Conservation (phyloP, 257 asterid species). For the Leonotis leonurus region DNA sequence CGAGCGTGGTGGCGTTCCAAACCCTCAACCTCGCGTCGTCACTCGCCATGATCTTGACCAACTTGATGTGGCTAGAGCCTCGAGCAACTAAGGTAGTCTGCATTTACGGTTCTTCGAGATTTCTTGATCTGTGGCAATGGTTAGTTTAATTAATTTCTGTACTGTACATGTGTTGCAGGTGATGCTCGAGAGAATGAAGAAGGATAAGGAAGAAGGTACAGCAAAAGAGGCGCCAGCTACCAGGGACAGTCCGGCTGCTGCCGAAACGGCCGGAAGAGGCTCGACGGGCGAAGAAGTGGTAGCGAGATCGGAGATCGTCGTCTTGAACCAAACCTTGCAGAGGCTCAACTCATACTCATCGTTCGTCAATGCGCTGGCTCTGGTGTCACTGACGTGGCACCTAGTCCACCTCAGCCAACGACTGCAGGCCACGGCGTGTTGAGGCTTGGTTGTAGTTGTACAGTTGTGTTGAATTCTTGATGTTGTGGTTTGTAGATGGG, state of each 20-base stretch:
- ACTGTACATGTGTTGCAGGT: constrained; percentile 27
- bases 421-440: constrained; percentile 11
- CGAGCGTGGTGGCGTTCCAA: constrained; percentile 22
- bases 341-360: constrained; percentile 61
- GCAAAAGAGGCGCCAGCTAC: constrained; percentile 20
- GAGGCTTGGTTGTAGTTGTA: background rate
- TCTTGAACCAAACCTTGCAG: constrained; percentile 29
- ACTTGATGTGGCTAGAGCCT: constrained; percentile 61
- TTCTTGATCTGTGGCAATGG: background rate
- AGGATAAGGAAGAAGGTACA: constrained; percentile 65
- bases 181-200: constrained; percentile 60
- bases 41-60: constrained; percentile 37
- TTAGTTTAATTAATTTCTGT: background rate
- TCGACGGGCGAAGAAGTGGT: constrained; percentile 1
- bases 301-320: constrained; percentile 20
- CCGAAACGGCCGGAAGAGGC: constrained; percentile 18
- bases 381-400: constrained; percentile 56
- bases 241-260: constrained; percentile 1
- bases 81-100: constrained; percentile 57
- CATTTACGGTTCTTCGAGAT: background rate
- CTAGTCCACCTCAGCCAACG: constrained; percentile 43
- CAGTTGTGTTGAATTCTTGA: background rate
- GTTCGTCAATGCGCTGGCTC: constrained; percentile 44
- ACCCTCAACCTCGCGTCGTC: constrained; percentile 39
- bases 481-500: background rate